A percentile compares a stretch with the other conserved stretches of the same genome.
phyloP scores from a whole-genome alignment of 2,329 filamentous ascomycete genomes.

The Teratosphaeria epicoccoides region DNA sequence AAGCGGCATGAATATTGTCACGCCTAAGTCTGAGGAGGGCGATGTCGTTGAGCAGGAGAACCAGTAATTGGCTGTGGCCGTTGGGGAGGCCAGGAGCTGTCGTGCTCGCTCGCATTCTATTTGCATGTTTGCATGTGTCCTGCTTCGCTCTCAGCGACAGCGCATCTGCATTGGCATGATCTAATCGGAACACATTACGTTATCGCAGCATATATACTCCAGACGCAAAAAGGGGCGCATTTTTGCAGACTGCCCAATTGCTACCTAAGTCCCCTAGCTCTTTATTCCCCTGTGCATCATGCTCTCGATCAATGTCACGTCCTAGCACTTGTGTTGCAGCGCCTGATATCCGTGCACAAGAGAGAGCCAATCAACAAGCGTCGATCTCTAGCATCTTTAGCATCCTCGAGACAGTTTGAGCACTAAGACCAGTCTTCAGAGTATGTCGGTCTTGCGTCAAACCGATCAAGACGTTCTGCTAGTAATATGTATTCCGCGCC shows the following conservation, averaged over 20 bases:
- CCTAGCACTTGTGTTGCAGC: neutral
- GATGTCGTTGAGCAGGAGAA: constrained; percentile 4
- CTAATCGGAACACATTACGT: neutral
- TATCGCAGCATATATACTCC: neutral
- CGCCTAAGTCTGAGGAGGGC: neutral
- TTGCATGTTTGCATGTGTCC: neutral
- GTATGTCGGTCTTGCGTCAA: no score
- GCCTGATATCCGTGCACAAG: neutral
- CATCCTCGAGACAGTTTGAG: no score
- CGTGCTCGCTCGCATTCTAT: neutral
- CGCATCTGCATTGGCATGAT: neutral
- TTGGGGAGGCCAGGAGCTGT: neutral
- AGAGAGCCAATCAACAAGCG: no score
- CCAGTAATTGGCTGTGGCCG: neutral
- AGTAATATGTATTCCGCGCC: no score
- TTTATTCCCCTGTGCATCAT: neutral
- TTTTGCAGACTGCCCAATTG: neutral
- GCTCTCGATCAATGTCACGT: neutral
- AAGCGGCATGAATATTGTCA: neutral
- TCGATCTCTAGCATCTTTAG: no score
- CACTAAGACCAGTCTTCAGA: no score
- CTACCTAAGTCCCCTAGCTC: neutral
- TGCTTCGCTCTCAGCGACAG: neutral
- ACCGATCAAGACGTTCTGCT: no score
- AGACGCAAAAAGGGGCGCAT: neutral